Evolutionary conservation across 225 moss, liverwort and hornwort species (phyloP), one percentile per base, ranked within the genome.

Genomic region (Marchantia paleacea): DNA sequence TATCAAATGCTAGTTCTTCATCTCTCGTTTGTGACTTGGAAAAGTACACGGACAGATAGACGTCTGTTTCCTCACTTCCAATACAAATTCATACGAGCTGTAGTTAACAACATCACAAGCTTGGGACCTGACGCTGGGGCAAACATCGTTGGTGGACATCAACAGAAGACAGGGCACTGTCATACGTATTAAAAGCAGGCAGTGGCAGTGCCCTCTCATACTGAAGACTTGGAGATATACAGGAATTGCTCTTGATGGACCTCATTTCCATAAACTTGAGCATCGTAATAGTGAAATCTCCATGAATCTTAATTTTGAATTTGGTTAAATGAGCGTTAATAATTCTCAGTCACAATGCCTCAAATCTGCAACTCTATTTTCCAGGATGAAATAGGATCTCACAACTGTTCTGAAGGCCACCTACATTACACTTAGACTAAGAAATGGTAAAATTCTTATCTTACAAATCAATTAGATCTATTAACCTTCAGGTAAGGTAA

Each of bases 401-500:
- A 67, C 67, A 25, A 62, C 29, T 67, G 25, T 30, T 67, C 30
- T 8, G 14, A 14, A 30, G 12, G 13, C 26, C 26, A 67, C 28
- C 67, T 67, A 67, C 24, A 67, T 30, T 25, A 28, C 39, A 67
- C 30, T 25, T 13, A n/a, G 26, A 10, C 67, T 67, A 67, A 67
- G n/a, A 62, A 62, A 4, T 67, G 67, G 67, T 22, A 67, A 67
- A 67, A 30, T 67, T 67, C 67, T 67, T 28, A 25, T 67, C 67
- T 67, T 67, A 67, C 67, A 67, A 19, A 67, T 67, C 67, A 67
- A 67, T 10, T 39, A 39, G 39, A 2, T 39, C 39, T 39, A 39
- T 39, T 39, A 48, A 89, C 89, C 29, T 89, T 86, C 8, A 89
- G 48, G 54, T 89, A 89, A 9, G 89, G 89, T 73, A 89, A 52